These are phyloP conservation scores for Oryza meridionalis DNA, from an alignment of 176 grass and related monocot genomes.

Conservation along the genomic window DNA sequence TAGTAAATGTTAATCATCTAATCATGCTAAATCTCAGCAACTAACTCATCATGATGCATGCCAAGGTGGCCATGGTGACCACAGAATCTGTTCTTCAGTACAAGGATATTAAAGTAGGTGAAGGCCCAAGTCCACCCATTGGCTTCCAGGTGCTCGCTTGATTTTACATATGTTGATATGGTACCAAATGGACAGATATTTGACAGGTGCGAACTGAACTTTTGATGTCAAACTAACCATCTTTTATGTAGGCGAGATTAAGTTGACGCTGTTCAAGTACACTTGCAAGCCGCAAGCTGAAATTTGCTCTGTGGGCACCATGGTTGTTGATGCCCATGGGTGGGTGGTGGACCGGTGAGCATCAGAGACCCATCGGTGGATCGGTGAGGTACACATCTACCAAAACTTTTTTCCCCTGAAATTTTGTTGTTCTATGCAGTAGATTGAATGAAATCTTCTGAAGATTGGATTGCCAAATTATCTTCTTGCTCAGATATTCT, in stretches of 20 bases:
- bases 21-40: background rate
- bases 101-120: constrained; percentile 83
- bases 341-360: too few relatives aligned
- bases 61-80: constrained; percentile 77
- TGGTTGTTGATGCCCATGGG: too few relatives aligned
- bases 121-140: constrained; percentile 79
- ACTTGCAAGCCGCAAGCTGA: background rate
- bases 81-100: constrained; percentile 89
- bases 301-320: background rate
- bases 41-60: background rate
- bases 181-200: constrained; percentile 89
- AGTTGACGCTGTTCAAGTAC: background rate
- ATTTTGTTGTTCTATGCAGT: too few relatives aligned
- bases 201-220: constrained; percentile 57
- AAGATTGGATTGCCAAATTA: too few relatives aligned
- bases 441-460: too few relatives aligned
- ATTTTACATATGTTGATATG: constrained; percentile 66
- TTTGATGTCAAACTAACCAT: background rate
- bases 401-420: too few relatives aligned
- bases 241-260: background rate
- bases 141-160: constrained; percentile 73
- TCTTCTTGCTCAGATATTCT: too few relatives aligned
- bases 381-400: too few relatives aligned
- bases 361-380: too few relatives aligned
- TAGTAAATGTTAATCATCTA: background rate